phyloP scores from a whole-genome alignment of 2,329 filamentous ascomycete species.

The Fusarium pseudoanthophilum region DNA sequence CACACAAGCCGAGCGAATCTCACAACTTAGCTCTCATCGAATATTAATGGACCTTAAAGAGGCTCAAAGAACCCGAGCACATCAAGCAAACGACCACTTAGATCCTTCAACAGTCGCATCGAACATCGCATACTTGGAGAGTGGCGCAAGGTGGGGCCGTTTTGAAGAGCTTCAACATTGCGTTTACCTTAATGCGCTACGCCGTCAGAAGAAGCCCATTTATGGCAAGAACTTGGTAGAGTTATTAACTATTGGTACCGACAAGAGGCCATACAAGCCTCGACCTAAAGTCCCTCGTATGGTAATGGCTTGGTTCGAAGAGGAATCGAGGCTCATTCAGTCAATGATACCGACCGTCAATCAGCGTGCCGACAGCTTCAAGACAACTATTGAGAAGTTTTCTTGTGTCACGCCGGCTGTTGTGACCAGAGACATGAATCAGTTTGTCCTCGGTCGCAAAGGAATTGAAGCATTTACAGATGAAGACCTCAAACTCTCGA shows the following conservation, averaged over 20 bases:
- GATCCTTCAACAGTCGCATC: conserved; percentile 76
- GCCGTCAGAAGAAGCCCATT: conserved; percentile 81
- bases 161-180: conserved; percentile 84
- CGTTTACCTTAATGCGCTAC: conserved; percentile 82
- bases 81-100: conserved; percentile 63
- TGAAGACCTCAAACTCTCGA: conserved; percentile 66
- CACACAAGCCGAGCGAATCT: conserved; percentile 63
- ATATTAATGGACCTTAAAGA: conserved; percentile 77
- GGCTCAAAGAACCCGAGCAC: conserved; percentile 71
- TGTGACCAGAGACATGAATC: conserved; percentile 80
- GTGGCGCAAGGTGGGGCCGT: conserved; percentile 72
- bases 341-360: conserved; percentile 79
- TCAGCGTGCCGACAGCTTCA: conserved; percentile 76
- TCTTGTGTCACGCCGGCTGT: conserved; percentile 92
- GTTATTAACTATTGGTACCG: conserved; percentile 72
- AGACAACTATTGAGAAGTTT: conserved; percentile 84
- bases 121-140: conserved; percentile 78
- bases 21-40: conserved; percentile 75
- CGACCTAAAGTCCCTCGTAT: conserved; percentile 70
- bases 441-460: conserved; percentile 71
- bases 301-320: conserved; percentile 79
- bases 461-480: conserved; percentile 68
- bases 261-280: conserved; percentile 68
- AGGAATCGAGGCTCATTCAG: conserved; percentile 71
- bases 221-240: conserved; percentile 86